Percentiles rank a stretch among this genome's conserved stretches.
Evolutionary conservation across 129 eudicot genomes (phyloP).

Genomic region (Pseudognaphalium luteoalbum): DNA sequence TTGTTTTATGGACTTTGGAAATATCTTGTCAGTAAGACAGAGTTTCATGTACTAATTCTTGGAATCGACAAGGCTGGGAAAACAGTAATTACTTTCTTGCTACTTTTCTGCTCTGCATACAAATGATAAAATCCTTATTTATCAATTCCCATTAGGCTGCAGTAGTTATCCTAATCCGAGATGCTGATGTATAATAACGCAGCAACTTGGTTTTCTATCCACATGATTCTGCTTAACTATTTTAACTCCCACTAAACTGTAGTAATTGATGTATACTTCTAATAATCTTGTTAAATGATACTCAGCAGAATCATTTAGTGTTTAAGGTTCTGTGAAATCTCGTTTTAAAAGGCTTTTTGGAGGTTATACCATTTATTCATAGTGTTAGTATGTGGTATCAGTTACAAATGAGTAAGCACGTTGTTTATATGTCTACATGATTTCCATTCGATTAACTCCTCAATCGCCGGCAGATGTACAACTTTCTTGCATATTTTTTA

Average conservation of each 20-base stretch:
- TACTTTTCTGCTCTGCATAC: conserved; percentile 9
- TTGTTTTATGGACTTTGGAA: conserved; percentile 92
- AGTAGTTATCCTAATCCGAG: conserved; percentile 4
- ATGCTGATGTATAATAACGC: not conserved
- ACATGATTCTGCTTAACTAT: not conserved
- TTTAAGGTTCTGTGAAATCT: not conserved
- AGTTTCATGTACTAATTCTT: conserved; percentile 96
- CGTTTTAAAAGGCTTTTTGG: not conserved
- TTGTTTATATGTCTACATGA: not conserved
- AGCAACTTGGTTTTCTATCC: conserved; percentile 16
- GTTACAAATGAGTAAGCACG: not conserved
- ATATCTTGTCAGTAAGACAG: conserved; percentile 87
- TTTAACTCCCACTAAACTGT: not conserved
- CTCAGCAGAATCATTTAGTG: not conserved
- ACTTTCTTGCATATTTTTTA: not conserved
- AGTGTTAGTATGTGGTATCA: not conserved
- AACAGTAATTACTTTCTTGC: conserved; percentile 55
- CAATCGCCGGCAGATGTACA: not conserved
- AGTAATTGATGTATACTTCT: not conserved
- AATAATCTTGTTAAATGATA: not conserved
- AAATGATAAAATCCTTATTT: conserved; percentile 1
- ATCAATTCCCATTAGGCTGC: not conserved
- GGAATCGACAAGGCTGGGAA: conserved; percentile 99
- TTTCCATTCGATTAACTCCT: not conserved
- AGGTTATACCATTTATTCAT: not conserved